A percentile compares a stretch with the other conserved stretches of the same genome.
Conservation (phyloP, 768 basidiomycete species). For the Harrya chromipes region DNA sequence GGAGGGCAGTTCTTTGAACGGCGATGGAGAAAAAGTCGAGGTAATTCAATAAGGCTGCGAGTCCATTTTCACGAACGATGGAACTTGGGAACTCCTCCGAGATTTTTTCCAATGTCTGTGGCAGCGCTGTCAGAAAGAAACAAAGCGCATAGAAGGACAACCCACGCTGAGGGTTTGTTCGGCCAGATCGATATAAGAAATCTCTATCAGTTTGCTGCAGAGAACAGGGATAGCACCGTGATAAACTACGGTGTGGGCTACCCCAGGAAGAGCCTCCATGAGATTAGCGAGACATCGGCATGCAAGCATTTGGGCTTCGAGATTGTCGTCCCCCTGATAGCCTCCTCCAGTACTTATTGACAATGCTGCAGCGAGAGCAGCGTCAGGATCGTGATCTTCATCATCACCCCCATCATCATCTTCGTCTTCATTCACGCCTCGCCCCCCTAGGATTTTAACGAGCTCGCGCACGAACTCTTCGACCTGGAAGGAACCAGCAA, state of each 20-base stretch:
- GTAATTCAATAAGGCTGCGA: slow-evolving; percentile 89
- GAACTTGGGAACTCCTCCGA: slow-evolving; percentile 96
- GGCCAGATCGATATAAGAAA: slow-evolving; percentile 96
- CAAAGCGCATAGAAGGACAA: slow-evolving; percentile 17
- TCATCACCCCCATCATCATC: slow-evolving; percentile 69
- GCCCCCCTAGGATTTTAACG: slow-evolving; percentile 85
- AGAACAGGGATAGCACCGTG: slow-evolving; percentile 98
- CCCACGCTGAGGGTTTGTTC: slow-evolving; percentile 97
- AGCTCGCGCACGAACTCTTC: slow-evolving; percentile 91
- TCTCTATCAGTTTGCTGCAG: slow-evolving; percentile 96
- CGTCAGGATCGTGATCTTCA: slow-evolving; percentile 74
- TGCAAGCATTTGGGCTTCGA: slow-evolving; percentile 93
- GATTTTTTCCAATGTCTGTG: slow-evolving; percentile 95
- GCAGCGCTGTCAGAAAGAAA: slow-evolving; percentile 14
- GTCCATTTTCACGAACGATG: slow-evolving; percentile 93
- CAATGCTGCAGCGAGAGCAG: slow-evolving; percentile 82
- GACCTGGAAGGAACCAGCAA: slow-evolving; percentile 93
- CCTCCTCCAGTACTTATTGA: slow-evolving; percentile 73
- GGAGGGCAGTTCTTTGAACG: slow-evolving; percentile 93
- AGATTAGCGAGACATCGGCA: slow-evolving; percentile 96
- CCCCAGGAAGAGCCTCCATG: slow-evolving; percentile 98
- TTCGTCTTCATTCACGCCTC: slow-evolving; percentile 66
- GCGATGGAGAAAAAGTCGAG: slow-evolving; percentile 99
- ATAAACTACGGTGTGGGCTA: slow-evolving; percentile 96
- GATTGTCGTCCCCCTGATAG: slow-evolving; percentile 78